Evolutionary conservation across 2,329 filamentous ascomycete species (phyloP).

Genomic region (Colletotrichum truncatum): DNA sequence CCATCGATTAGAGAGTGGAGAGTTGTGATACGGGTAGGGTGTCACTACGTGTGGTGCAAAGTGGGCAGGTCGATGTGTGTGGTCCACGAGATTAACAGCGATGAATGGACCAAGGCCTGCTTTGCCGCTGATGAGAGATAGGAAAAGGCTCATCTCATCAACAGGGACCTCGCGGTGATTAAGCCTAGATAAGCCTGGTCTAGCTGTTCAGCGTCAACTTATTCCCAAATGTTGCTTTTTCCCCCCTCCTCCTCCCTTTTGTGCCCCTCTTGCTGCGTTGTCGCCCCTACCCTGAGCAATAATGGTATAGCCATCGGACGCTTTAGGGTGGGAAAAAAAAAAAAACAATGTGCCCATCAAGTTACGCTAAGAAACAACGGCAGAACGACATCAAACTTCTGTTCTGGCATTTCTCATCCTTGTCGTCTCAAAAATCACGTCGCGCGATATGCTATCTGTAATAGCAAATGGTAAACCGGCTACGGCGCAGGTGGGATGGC

Average conservation of each 20-base stretch:
- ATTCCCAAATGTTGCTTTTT: not conserved
- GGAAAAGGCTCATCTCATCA: not conserved
- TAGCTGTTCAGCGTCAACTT: not conserved
- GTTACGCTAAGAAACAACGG: too few species aligned
- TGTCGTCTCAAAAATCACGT: not conserved
- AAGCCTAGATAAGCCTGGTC: not conserved
- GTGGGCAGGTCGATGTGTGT: constrained; percentile 21
- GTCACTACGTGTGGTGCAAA: constrained; percentile 29
- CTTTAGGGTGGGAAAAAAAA: too few species aligned
- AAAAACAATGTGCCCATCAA: too few species aligned
- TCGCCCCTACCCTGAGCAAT: too few species aligned
- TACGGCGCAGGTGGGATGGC: constrained; percentile 36
- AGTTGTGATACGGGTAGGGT: constrained; percentile 30
- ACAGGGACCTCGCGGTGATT: not conserved
- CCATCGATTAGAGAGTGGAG: constrained; percentile 26
- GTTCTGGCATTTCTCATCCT: not conserved
- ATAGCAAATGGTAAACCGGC: constrained; percentile 39
- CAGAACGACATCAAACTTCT: too few species aligned
- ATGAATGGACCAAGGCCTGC: constrained; percentile 8
- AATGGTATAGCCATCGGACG: too few species aligned
- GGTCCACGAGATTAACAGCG: constrained; percentile 17
- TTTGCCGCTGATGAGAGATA: not conserved
- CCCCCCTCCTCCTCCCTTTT: not conserved
- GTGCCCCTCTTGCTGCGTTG: too few species aligned
- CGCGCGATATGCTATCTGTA: constrained; percentile 18